Base-by-base conservation (phyloP, 257 asterid species). In the Avicennia marina region DNA sequence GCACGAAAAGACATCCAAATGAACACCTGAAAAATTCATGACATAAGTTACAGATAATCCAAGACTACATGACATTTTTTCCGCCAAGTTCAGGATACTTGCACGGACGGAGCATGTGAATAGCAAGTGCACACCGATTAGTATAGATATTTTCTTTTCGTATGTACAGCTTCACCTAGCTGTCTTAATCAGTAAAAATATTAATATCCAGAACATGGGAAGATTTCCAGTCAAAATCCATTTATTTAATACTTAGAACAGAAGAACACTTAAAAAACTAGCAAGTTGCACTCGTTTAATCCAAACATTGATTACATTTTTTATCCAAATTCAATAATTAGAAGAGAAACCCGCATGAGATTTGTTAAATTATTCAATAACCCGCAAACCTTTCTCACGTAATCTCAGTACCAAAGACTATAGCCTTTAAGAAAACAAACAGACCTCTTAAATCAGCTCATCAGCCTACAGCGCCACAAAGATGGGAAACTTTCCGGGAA, bases 321-420 rank as follows among this genome's bases (percentile, higher is more conserved):
- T 54, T 6, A 60, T 50, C 45, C 71, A 79, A 68, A 71, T 27
- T 47, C 84, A 84, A 84, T 87, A 81, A 82, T 87, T 78, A 75
- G 85, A 59, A 71, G 72, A 62, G 51, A 68, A 77, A 67, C 64
- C 88, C 84, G 71, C 72, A 61, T 73, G 72, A 75, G 71, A 70
- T 72, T 72, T 56, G 65, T 46, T 64, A 74, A 75, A 60, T 65
- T 56, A 69, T 73, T 75, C 67, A 78, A 62, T 62, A 43, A n/a
- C n/a, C 6, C 17, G 10, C 6, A 41, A 7, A 43, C 49, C 17
- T 20, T 16, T 20, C 49, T 43, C 49, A 43, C 1, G 16, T 7
- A 43, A 43, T 43, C 49, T 2, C 49, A 29, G 8, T 8, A 29
- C 49, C 7, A 12, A 16, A 16, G 20, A 38, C 44, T 41, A 34